phyloP scores from a whole-genome alignment of 2,329 filamentous ascomycete genomes.

The Peltaster fructicola region DNA sequence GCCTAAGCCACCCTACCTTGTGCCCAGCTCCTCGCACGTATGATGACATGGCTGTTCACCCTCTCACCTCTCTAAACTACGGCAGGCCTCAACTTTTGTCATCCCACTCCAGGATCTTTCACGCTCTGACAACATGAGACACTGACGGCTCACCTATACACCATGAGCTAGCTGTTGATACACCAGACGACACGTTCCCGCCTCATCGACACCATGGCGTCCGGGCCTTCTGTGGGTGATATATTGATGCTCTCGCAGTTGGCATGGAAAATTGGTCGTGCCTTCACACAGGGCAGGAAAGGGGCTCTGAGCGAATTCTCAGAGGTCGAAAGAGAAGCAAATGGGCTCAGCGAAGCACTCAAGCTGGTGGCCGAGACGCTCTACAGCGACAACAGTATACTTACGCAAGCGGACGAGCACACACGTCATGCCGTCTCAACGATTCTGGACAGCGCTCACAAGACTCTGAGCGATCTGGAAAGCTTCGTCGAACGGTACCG shows the following conservation, averaged over 20 bases:
- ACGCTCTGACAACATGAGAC: too few relatives aligned
- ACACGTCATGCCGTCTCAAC: constrained; percentile 21
- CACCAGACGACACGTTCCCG: too few relatives aligned
- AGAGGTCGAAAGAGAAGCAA: constrained; percentile 25
- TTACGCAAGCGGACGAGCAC: constrained; percentile 19
- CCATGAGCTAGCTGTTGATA: too few relatives aligned
- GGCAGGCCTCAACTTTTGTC: too few relatives aligned
- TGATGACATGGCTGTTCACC: too few relatives aligned
- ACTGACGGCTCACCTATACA: too few relatives aligned
- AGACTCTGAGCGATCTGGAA: constrained; percentile 26
- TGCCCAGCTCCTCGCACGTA: too few relatives aligned
- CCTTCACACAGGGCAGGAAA: constrained; percentile 25
- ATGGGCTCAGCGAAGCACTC: constrained; percentile 24
- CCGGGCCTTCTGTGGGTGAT: constrained; percentile 20
- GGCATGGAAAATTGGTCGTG: constrained; percentile 28
- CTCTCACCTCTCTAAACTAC: too few relatives aligned
- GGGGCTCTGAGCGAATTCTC: constrained; percentile 24
- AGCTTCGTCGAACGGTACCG: constrained; percentile 29
- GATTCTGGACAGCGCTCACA: constrained; percentile 23
- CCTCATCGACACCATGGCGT: too few relatives aligned
- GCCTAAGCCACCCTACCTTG: too few relatives aligned
- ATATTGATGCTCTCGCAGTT: constrained; percentile 29
- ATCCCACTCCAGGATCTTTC: too few relatives aligned
- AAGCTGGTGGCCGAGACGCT: constrained; percentile 29
- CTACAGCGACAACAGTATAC: constrained; percentile 19